Conservation (phyloP, 768 basidiomycete species). For the Suillus lakei region DNA sequence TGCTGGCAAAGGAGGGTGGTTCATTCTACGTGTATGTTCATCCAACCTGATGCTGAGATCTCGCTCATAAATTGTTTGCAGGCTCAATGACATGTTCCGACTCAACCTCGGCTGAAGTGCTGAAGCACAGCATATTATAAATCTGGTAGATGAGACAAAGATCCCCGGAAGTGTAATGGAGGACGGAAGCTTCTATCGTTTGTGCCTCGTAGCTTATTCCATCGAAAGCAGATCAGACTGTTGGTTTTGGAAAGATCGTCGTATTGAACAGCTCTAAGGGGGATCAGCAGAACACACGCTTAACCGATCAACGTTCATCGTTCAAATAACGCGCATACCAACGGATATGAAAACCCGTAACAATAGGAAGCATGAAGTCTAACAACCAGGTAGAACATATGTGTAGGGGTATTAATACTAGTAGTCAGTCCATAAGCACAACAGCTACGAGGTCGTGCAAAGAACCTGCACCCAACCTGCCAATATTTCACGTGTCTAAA, state of each 20-base stretch:
- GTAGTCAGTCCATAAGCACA: constrained; percentile 18
- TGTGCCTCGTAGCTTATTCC: constrained; percentile 10
- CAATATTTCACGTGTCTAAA: constrained; percentile 36
- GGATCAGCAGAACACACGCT: not conserved
- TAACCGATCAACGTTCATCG: not conserved
- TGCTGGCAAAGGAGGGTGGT: constrained; percentile 74
- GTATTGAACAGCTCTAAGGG: not conserved
- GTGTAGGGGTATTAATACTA: constrained; percentile 36
- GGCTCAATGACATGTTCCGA: constrained; percentile 91
- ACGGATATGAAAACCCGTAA: not conserved
- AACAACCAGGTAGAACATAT: constrained; percentile 24
- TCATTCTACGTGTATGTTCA: constrained; percentile 84
- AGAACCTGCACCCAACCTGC: not conserved
- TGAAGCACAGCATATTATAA: constrained; percentile 14
- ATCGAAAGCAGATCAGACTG: not conserved
- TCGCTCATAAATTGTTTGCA: constrained; percentile 32
- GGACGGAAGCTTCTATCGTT: constrained; percentile 27
- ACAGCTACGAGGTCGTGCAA: constrained; percentile 1
- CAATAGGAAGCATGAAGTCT: not conserved
- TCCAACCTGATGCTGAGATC: constrained; percentile 5
- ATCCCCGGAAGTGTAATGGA: constrained; percentile 20
- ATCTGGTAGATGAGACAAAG: constrained; percentile 8
- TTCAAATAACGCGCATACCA: not conserved
- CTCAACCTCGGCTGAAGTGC: constrained; percentile 68
- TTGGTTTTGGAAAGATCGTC: not conserved